Base-by-base conservation (phyloP, 495 filamentous ascomycete genomes). In the Alectoria sarmentosa region DNA sequence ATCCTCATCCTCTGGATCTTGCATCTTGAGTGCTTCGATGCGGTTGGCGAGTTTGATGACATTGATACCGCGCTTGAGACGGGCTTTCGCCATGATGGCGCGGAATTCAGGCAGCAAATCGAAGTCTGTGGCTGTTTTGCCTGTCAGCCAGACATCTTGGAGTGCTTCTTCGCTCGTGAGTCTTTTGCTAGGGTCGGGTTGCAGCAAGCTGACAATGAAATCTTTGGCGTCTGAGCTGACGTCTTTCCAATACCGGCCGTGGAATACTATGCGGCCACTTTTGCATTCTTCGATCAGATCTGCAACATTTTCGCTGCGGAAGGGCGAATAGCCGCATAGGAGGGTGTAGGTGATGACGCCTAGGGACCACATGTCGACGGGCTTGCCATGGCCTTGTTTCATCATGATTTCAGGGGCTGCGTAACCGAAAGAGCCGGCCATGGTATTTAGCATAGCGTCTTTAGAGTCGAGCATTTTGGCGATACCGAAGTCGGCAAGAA, bases 301-400 rank as follows among this genome's bases (percentile, higher is more conserved):
- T 63, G 88, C 84, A 37, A 99, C 78, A 70, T 89, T 96, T 76
- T 99, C 94, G 67, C 90, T 91, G 62, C 94, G 88, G 86, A 98
- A 99, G 37, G 94, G 94, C 15, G 93, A 96, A 76, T 99, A 99
- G 59, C 94, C 94, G 76, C 94, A 99, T 48, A 99, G 90, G n/a
- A 99, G 83, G 21, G 95, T 98, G 78, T 99, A 99, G 37, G 95
- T 98, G 72, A 99, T 98, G 68, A 99, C 93, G 67, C 94, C 94
- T 70, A 99, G 80, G 13, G 93, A 97, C 94, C 94, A 99, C 90
- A 99, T 95, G 72, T 99, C 94, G 37, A 98, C 94, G n/a, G 94
- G 90, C 74, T 98, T 98, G 71, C 95, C 94, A 73, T 99, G 94
- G 44, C 95, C 94, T 69, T 90, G 84, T 80, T 96, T 97, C 58